Evolutionary conservation across 139 green algal species (phyloP).

Genomic region (Trebouxia sp.): DNA sequence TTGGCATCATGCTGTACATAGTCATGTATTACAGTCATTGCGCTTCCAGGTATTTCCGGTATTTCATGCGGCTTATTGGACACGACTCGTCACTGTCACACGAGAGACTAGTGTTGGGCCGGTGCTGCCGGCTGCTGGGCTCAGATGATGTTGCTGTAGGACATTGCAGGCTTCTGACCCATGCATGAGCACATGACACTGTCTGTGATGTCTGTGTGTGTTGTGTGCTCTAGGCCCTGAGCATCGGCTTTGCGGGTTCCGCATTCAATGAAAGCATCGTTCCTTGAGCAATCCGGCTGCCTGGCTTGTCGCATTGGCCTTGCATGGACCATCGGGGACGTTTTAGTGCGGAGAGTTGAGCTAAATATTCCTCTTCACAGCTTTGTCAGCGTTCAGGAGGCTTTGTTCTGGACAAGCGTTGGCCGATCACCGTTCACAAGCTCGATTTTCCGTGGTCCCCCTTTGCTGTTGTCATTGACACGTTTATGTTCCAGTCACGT

Average conservation of each 20-base stretch:
- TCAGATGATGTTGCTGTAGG: not conserved
- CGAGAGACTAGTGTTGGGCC: not conserved
- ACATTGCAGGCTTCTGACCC: not conserved
- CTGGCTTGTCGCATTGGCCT: not conserved
- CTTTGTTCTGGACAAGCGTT: not conserved
- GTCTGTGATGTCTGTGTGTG: not conserved
- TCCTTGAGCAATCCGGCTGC: not conserved
- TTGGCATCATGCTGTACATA: not conserved
- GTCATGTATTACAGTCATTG: not conserved
- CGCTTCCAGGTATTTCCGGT: not conserved
- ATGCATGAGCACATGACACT: not conserved
- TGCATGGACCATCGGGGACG: not conserved
- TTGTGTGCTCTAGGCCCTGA: not conserved
- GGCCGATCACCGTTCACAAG: not conserved
- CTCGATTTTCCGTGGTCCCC: not conserved
- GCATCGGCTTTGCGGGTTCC: not conserved
- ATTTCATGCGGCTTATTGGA: not conserved
- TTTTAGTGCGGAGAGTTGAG: not conserved
- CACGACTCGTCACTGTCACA: not conserved
- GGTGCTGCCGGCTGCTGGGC: not conserved
- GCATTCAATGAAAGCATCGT: not conserved
- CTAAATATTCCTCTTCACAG: constrained; percentile 4
- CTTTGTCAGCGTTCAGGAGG: not conserved
- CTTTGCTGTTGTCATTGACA: not conserved
- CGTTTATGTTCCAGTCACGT: not conserved